phyloP scores from a whole-genome alignment of 805 yeast species.

The Danielia reshetovae region DNA sequence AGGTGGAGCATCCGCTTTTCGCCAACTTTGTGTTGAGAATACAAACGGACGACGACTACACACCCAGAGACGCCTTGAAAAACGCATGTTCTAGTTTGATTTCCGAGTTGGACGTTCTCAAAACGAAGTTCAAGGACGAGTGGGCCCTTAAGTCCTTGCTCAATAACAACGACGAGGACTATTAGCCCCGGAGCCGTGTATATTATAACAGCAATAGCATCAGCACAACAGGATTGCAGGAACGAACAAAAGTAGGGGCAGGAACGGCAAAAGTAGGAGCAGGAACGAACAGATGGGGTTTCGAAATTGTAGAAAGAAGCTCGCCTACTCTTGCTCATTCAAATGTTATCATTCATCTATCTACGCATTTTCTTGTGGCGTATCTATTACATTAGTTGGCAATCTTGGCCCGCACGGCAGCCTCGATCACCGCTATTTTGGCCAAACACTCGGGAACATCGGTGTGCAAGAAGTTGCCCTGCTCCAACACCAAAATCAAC shows the following conservation, averaged over 20 bases:
- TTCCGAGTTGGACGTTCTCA: conserved; percentile 68
- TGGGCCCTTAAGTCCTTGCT: conserved; percentile 84
- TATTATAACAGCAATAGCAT: too few relatives aligned
- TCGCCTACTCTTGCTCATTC: too few relatives aligned
- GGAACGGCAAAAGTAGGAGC: background rate
- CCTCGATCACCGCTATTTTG: conserved; percentile 49
- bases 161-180: conserved; percentile 45
- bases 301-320: too few relatives aligned
- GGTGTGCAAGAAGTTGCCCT: conserved; percentile 38
- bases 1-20: conserved; percentile 95
- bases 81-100: conserved; percentile 86
- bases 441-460: conserved; percentile 42
- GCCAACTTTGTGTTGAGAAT: conserved; percentile 92
- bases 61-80: conserved; percentile 85
- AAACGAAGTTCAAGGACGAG: conserved; percentile 80
- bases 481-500: conserved; percentile 39
- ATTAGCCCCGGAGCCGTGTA: conserved; percentile 2
- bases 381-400: too few relatives aligned
- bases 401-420: conserved; percentile 44
- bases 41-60: conserved; percentile 93
- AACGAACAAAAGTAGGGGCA: too few relatives aligned
- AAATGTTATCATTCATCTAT: too few relatives aligned
- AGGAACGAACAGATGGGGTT: background rate
- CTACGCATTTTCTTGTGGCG: too few relatives aligned
- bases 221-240: too few relatives aligned